Percentiles rank a stretch among this genome's conserved stretches.
These are phyloP conservation scores for Botrytis galanthina DNA, from an alignment of 2,329 filamentous ascomycete genomes.

Conservation along the genomic window DNA sequence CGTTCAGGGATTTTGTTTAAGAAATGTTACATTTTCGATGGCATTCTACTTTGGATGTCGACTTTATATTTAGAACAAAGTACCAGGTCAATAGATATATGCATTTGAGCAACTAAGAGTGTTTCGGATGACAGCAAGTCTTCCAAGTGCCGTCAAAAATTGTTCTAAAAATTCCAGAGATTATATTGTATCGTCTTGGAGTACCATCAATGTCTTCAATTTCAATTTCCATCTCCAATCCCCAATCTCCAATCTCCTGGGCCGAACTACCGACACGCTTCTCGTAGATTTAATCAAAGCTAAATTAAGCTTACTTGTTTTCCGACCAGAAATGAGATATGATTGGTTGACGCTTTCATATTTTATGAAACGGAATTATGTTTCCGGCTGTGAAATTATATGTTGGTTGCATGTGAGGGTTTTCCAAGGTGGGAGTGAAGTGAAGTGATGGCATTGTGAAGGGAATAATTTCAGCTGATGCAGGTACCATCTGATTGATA, in stretches of 20 bases:
- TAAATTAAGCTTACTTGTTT: neutral
- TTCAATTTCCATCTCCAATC: neutral
- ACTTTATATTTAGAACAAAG: neutral
- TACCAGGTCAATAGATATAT: neutral
- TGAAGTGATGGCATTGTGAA: neutral
- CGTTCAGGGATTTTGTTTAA: neutral
- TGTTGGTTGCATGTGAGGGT: neutral
- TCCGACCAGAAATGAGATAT: neutral
- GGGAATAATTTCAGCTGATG: neutral
- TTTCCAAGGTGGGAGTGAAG: neutral
- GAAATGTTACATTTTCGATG: neutral
- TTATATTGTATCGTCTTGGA: neutral
- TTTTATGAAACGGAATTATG: neutral
- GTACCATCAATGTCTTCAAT: neutral
- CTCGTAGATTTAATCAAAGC: neutral
- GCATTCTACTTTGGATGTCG: neutral
- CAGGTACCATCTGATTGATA: neutral
- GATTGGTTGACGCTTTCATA: neutral
- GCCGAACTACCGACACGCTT: neutral
- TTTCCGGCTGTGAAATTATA: neutral
- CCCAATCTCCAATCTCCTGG: neutral
- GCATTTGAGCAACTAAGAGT: neutral
- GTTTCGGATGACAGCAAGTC: neutral
- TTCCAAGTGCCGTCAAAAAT: neutral
- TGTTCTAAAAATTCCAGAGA: constrained; percentile 5